Evolutionary conservation across 108 stramenopile genomes (phyloP).

Genomic region (Pelagomonas calceolata): DNA sequence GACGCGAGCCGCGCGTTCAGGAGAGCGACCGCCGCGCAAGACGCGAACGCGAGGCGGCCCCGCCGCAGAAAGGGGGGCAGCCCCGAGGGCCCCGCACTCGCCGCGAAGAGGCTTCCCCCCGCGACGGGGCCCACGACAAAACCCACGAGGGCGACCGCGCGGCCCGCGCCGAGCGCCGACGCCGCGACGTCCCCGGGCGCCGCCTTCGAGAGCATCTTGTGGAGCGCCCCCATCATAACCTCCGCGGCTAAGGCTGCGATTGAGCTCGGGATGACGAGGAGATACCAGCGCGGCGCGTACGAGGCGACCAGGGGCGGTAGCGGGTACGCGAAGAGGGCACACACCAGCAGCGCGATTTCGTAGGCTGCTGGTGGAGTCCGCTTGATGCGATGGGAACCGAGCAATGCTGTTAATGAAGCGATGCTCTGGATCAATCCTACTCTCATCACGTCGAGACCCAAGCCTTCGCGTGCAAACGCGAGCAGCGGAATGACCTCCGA

Average conservation of each 20-base stretch:
- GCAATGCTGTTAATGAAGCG: not conserved
- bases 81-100: not conserved
- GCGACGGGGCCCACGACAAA: not conserved
- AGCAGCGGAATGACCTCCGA: not conserved
- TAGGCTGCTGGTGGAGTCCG: not conserved
- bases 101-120: not conserved
- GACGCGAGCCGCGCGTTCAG: not conserved
- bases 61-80: not conserved
- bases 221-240: not conserved
- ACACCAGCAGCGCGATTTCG: not conserved
- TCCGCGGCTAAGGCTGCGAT: not conserved
- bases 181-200: not conserved
- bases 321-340: not conserved
- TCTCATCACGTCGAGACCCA: not conserved
- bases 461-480: not conserved
- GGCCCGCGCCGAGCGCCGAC: not conserved
- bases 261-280: not conserved
- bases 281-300: not conserved
- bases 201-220: not conserved
- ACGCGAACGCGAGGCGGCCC: not conserved
- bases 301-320: not conserved
- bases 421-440: not conserved
- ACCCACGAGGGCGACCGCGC: not conserved
- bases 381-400: not conserved
- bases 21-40: not conserved